These are phyloP conservation scores for Eremothecium cymbalariae DNA, from an alignment of 1,139 yeast genomes.

Conservation along the genomic window DNA sequence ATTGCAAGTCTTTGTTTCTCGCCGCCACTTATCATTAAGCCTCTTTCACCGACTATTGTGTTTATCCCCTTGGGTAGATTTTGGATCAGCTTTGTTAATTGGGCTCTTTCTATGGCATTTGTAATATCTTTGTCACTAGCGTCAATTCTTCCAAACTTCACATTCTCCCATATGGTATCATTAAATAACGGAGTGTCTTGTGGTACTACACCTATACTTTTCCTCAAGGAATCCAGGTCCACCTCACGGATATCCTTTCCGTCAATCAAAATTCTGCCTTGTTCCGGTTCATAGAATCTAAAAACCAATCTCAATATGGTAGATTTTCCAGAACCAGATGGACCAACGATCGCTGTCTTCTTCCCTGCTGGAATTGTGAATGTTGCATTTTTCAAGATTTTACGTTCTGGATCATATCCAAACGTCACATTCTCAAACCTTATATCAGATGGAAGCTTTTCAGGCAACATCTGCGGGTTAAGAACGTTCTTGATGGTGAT, in stretches of 20 bases:
- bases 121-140: constrained; percentile 69
- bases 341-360: constrained; percentile 90
- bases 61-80: constrained; percentile 77
- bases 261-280: constrained; percentile 75
- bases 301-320: constrained; percentile 78
- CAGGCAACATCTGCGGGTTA: constrained; percentile 45
- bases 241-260: constrained; percentile 81
- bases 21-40: constrained; percentile 98
- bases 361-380: constrained; percentile 87
- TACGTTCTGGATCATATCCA: constrained; percentile 84
- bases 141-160: constrained; percentile 72
- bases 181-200: constrained; percentile 96
- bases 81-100: constrained; percentile 51
- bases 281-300: constrained; percentile 77
- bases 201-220: constrained; percentile 83
- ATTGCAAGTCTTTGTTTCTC: constrained; percentile 94
- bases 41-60: constrained; percentile 96
- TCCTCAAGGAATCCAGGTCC: constrained; percentile 66
- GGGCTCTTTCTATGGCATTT: constrained; percentile 58
- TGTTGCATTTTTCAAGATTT: constrained; percentile 70
- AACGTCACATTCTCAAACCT: constrained; percentile 85
- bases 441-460: constrained; percentile 54
- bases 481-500: constrained; percentile 57
- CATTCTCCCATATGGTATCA: constrained; percentile 79
- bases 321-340: constrained; percentile 92